Base-by-base conservation (phyloP, 176 grass and related monocot genomes). In the Musa itinerans region DNA sequence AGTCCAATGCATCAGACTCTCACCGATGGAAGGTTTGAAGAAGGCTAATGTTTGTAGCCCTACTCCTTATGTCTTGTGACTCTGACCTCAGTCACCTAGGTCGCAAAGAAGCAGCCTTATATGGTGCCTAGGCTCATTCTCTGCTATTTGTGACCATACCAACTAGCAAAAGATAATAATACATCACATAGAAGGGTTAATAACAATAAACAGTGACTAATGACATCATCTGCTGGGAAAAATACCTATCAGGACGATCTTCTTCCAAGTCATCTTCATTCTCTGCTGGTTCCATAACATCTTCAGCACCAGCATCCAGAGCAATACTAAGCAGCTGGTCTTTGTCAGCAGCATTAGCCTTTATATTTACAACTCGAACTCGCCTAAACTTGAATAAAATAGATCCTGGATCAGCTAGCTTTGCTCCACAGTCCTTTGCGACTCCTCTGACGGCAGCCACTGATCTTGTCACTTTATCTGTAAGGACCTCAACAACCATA, bases 391-490 rank as follows among this genome's bases (percentile, higher is more conserved):
- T 98, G 72, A 98, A 98, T 65, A 86, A 85, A 75, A 93, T 87
- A 83, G 94, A 98, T 24, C 94, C 94, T 68, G 94, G 86, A 78
- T 93, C 90, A 78, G 94, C 90, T 67, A 98, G 87, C 74, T 98
- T 98, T 81, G 86, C 94, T 58, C 84, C 82, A 2, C 56, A 84
- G 50, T 98, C 90, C 76, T 91, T 98, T 59, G 89, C 78, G 3
- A 85, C 84, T 50, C 87, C 86, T 91, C 90, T 89, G 57, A 98
- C 82, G 51, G 81, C 77, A 54, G 86, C 86, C 63, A 91, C 81
- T 49, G 94, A 98, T 98, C 90, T 90, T 78, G 94, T 98, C 78
- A 98, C 88, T 93, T 98, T 98, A 82, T 98, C 94, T n/a, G 94
- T 98, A 50, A 98, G 83, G 27, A 93, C 94, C 78, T 98, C 94